phyloP scores from a whole-genome alignment of 2,329 filamentous ascomycete genomes.

The Ophiocordyceps camponoti-rufipedis region DNA sequence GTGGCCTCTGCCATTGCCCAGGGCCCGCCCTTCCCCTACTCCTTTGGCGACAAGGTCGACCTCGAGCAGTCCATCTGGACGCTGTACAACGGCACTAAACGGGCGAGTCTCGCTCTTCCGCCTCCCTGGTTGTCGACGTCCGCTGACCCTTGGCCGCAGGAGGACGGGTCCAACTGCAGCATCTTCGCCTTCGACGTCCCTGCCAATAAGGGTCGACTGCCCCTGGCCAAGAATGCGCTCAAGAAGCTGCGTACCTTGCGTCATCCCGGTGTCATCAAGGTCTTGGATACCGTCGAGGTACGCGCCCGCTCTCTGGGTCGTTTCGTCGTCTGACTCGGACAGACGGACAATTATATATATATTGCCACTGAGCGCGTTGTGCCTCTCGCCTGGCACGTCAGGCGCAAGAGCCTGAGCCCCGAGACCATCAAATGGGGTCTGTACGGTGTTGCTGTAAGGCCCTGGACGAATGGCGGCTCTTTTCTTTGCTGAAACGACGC shows the following conservation, averaged over 20 bases:
- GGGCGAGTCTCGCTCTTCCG: slow-evolving; percentile 32
- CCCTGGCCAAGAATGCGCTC: slow-evolving; percentile 81
- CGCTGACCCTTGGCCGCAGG: slow-evolving; percentile 29
- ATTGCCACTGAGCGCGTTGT: slow-evolving; percentile 84
- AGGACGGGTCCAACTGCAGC: slow-evolving; percentile 86
- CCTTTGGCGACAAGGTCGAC: slow-evolving; percentile 83
- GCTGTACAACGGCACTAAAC: slow-evolving; percentile 84
- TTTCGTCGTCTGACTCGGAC: neutral
- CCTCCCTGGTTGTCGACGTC: neutral
- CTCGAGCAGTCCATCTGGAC: slow-evolving; percentile 90
- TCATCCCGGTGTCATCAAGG: slow-evolving; percentile 87
- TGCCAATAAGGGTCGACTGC: slow-evolving; percentile 61
- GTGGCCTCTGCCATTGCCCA: slow-evolving; percentile 94
- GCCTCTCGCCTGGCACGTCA: slow-evolving; percentile 78
- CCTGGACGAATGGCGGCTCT: neutral
- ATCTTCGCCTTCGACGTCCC: slow-evolving; percentile 90
- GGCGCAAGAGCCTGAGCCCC: slow-evolving; percentile 67
- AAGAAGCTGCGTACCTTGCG: slow-evolving; percentile 85
- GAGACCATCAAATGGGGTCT: slow-evolving; percentile 97
- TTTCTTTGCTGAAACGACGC: slow-evolving; percentile 6
- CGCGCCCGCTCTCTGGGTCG: slow-evolving; percentile 1
- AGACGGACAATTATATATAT: slow-evolving; percentile 92
- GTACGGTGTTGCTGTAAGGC: slow-evolving; percentile 58
- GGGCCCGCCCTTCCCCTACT: slow-evolving; percentile 81
- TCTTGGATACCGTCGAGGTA: slow-evolving; percentile 87